Evolutionary conservation across 805 yeast species (phyloP), one percentile per base, ranked within the genome.

Genomic region (Starmerella bombi): DNA sequence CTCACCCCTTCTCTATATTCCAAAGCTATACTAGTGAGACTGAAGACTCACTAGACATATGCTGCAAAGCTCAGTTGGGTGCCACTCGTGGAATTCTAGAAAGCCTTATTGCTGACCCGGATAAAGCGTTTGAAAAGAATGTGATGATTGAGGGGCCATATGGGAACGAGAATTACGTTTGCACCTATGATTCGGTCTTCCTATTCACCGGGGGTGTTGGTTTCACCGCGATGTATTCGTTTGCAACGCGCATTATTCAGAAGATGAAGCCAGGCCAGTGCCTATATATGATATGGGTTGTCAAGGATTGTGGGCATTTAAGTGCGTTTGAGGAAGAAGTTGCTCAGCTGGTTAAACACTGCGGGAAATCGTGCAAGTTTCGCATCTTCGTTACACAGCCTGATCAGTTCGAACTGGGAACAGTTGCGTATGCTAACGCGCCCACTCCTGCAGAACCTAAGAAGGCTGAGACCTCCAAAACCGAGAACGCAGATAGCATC

Each of bases 121-220:
- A 59, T 20, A 32, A 36, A 10, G 23, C 15, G 6, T 29, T 53
- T 20, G 37, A 25, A 23, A 53, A 67, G 37, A 62, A 66, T 38
- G 65, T 72, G 3, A 48, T 71, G 5, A 62, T 75, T 20, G 82
- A 75, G 50, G 82, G 82, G 0, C 76, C 79, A 0, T 75, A 76
- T 49, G 81, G 81, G 1, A 59, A 62, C 8, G 58, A 64, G 8
- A 52, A 52, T 36, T 74, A 74, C 4, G 66, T 70, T 44, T 63
- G 63, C 36, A 64, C 65, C 21, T 72, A 68, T 50, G 63, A 63
- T 23, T 61, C 65, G 29, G 66, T 70, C 1, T 58, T 74, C 7
- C 66, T 74, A 35, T 58, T 75, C 22, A 76, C 79, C 2, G 81
- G 81, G 3, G 82, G 81, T 10, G 72, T 72, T 41, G 82, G 82